phyloP scores from a whole-genome alignment of 2,329 filamentous ascomycete species.

The Sarocladium brachiariae region DNA sequence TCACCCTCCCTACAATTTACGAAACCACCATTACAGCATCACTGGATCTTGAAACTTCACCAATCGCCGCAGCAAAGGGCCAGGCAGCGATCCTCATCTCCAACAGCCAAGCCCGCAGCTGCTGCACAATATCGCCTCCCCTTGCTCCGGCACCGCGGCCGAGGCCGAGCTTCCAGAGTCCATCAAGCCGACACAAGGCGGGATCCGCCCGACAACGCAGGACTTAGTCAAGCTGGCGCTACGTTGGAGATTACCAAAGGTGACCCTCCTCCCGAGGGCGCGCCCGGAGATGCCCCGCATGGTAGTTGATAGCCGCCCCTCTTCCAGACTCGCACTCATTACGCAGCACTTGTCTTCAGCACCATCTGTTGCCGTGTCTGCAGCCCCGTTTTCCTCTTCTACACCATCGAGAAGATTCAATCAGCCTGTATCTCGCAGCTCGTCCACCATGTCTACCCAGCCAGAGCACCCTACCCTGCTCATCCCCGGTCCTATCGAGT shows the following conservation, averaged over 20 bases:
- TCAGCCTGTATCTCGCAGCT: constrained; percentile 14
- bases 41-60: background rate
- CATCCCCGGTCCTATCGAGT: constrained; percentile 96
- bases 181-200: constrained; percentile 7
- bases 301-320: constrained; percentile 1
- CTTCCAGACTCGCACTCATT: constrained; percentile 20
- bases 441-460: constrained; percentile 52
- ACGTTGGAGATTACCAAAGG: constrained; percentile 12
- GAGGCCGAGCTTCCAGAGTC: background rate
- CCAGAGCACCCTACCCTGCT: constrained; percentile 66
- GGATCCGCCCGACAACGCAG: constrained; percentile 9
- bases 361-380: constrained; percentile 3
- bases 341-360: constrained; percentile 19
- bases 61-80: background rate
- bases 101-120: background rate
- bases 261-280: constrained; percentile 18
- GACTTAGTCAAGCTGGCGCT: constrained; percentile 3
- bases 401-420: constrained; percentile 13
- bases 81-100: background rate
- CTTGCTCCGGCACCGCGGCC: constrained; percentile 6
- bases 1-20: background rate
- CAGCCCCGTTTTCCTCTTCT: constrained; percentile 11
- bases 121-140: background rate
- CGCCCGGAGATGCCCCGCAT: constrained; percentile 7
- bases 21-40: background rate